A percentile compares a stretch with the other conserved stretches of the same genome.
phyloP scores from a whole-genome alignment of 352 stramenopile genomes.

The Phytophthora colocasiae region DNA sequence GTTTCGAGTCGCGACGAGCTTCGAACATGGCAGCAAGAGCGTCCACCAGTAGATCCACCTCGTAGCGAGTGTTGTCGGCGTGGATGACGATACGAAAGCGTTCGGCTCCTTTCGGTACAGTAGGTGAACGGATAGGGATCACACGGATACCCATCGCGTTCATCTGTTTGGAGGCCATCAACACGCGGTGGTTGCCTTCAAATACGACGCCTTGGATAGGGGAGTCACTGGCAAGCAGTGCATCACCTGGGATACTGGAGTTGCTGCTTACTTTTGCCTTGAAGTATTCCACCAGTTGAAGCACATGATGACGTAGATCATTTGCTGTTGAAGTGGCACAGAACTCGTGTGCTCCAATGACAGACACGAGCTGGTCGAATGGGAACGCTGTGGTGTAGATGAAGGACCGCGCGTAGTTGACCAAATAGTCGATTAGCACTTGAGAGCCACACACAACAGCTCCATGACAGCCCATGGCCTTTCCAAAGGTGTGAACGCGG shows the following conservation, averaged over 20 bases:
- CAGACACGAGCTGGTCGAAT: slow-evolving; percentile 91
- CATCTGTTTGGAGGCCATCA: slow-evolving; percentile 79
- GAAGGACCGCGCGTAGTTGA: slow-evolving; percentile 98
- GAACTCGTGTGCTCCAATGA: slow-evolving; percentile 91
- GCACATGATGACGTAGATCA: slow-evolving; percentile 47
- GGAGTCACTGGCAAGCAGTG: slow-evolving; percentile 73
- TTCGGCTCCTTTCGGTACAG: slow-evolving; percentile 94
- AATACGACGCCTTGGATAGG: slow-evolving; percentile 97
- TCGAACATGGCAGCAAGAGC: slow-evolving; percentile 62
- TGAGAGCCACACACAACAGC: slow-evolving; percentile 93
- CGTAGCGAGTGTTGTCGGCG: slow-evolving; percentile 90
- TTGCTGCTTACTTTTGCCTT: slow-evolving; percentile 51
- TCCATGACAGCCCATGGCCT: slow-evolving; percentile 96
- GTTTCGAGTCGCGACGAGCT: slow-evolving; percentile 32
- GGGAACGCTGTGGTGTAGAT: slow-evolving; percentile 97
- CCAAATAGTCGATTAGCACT: slow-evolving; percentile 93
- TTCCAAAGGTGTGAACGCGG: slow-evolving; percentile 97
- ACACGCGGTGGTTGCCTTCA: slow-evolving; percentile 90
- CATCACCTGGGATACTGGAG: slow-evolving; percentile 47
- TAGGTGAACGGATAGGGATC: slow-evolving; percentile 96
- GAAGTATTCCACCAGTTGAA: slow-evolving; percentile 85
- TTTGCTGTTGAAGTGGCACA: slow-evolving; percentile 61
- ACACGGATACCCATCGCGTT: slow-evolving; percentile 85
- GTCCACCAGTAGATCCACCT: slow-evolving; percentile 83
- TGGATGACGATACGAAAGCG: slow-evolving; percentile 97